Evolutionary conservation across 2,329 filamentous ascomycete genomes (phyloP).

Genomic region (Aureobasidium mangrovei): DNA sequence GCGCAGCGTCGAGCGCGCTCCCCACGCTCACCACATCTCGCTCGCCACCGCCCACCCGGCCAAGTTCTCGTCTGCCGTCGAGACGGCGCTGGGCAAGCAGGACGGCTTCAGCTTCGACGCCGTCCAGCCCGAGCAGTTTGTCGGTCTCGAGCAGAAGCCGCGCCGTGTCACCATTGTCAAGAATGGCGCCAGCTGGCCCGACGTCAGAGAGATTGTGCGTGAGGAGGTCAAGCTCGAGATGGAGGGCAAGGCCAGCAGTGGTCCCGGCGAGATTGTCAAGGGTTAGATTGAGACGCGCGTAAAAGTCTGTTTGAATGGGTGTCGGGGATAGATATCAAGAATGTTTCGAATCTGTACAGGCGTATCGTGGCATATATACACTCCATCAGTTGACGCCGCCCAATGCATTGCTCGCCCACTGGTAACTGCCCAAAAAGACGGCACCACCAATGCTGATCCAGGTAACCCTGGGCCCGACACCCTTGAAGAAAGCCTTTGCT

Average conservation of each 20-base stretch:
- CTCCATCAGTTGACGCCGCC: slow-evolving; percentile 31
- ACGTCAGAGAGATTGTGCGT: slow-evolving; percentile 66
- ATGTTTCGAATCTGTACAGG: too few species aligned
- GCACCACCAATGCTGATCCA: slow-evolving; percentile 95
- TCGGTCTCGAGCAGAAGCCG: slow-evolving; percentile 67
- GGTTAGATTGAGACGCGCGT: not conserved
- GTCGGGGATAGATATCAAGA: too few species aligned
- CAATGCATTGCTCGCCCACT: slow-evolving; percentile 73
- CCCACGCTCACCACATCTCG: slow-evolving; percentile 59
- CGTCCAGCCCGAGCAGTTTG: slow-evolving; percentile 73
- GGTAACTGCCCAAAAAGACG: slow-evolving; percentile 89
- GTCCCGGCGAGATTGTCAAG: slow-evolving; percentile 13
- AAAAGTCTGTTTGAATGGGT: too few species aligned
- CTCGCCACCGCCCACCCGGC: slow-evolving; percentile 92
- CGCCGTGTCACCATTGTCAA: slow-evolving; percentile 62
- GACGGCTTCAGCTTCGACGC: slow-evolving; percentile 67
- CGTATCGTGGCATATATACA: too few species aligned
- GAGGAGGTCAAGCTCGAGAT: slow-evolving; percentile 52
- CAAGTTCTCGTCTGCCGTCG: slow-evolving; percentile 83
- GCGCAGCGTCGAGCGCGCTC: slow-evolving; percentile 48
- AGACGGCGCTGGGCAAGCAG: slow-evolving; percentile 63
- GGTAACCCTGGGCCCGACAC: slow-evolving; percentile 71
- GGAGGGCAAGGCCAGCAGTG: slow-evolving; percentile 13
- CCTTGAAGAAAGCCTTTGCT: slow-evolving; percentile 61
- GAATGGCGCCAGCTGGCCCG: slow-evolving; percentile 58